Conservation (phyloP, 768 basidiomycete genomes). For the Leccinum variicolor region DNA sequence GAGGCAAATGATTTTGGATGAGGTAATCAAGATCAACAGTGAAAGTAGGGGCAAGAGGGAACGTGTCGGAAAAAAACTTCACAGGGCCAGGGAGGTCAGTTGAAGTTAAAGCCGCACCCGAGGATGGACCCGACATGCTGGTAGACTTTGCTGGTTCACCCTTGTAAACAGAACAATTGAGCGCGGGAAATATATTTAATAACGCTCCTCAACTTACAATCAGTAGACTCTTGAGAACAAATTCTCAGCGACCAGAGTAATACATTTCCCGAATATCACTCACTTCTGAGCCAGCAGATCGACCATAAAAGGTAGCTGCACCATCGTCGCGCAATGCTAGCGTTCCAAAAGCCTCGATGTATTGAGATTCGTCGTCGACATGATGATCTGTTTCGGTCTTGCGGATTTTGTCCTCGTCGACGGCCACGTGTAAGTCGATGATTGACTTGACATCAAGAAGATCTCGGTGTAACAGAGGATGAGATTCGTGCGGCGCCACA, state of each 20-base stretch:
- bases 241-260: neutral
- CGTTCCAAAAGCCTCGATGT: conserved; percentile 68
- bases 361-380: conserved; percentile 42
- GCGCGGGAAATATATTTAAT: neutral
- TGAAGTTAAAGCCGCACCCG: neutral
- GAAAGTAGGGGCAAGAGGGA: conserved; percentile 47
- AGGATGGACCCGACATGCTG: neutral
- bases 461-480: conserved; percentile 59
- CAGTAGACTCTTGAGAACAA: conserved; percentile 44
- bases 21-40: conserved; percentile 46
- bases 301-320: conserved; percentile 66
- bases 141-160: conserved; percentile 19
- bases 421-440: conserved; percentile 62
- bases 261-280: conserved; percentile 32
- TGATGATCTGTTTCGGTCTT: conserved; percentile 29
- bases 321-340: conserved; percentile 68
- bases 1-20: conserved; percentile 50
- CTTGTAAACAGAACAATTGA: conserved; percentile 12
- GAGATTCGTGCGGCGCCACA: conserved; percentile 42
- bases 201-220: conserved; percentile 40
- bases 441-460: conserved; percentile 64
- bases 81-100: conserved; percentile 23
- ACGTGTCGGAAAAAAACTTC: conserved; percentile 35
- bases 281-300: conserved; percentile 72
- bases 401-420: conserved; percentile 35